These are phyloP conservation scores for Physaria fendleri DNA, from an alignment of 345 rosid genomes.

Conservation along the genomic window DNA sequence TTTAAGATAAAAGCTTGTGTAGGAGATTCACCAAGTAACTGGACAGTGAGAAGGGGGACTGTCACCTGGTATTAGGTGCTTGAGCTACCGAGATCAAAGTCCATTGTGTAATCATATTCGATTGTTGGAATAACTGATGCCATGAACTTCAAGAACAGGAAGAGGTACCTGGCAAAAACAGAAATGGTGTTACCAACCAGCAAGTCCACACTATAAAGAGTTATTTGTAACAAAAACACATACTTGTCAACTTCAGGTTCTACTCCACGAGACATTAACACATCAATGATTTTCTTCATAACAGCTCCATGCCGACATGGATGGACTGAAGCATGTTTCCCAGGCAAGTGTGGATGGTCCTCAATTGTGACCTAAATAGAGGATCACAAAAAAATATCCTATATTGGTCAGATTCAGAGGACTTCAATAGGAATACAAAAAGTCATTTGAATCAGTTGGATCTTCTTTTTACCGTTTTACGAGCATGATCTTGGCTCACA, in stretches of 20 bases:
- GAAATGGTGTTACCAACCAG: constrained; percentile 3
- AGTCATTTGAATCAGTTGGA: not conserved
- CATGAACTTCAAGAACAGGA: constrained; percentile 85
- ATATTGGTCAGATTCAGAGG: constrained; percentile 2
- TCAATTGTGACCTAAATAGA: constrained; percentile 78
- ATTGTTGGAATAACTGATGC: constrained; percentile 95
- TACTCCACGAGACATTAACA: constrained; percentile 87
- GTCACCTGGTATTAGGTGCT: constrained; percentile 45
- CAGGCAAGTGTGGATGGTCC: constrained; percentile 96
- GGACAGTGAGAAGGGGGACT: not conserved
- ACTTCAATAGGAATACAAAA: not conserved
- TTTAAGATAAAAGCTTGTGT: not conserved
- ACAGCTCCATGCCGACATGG: constrained; percentile 99
- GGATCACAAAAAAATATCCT: not conserved
- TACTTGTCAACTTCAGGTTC: constrained; percentile 99
- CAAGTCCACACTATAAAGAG: not conserved
- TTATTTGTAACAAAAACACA: constrained; percentile 13
- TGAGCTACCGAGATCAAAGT: constrained; percentile 91
- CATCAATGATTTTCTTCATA: constrained; percentile 98
- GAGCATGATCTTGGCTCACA: constrained; percentile 96
- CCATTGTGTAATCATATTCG: constrained; percentile 93
- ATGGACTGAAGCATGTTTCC: constrained; percentile 98
- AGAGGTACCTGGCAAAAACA: constrained; percentile 57
- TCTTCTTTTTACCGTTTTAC: constrained; percentile 53
- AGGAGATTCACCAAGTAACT: constrained; percentile 1